Conservation (phyloP, 2,329 filamentous ascomycete species). For the Capronia coronata region DNA sequence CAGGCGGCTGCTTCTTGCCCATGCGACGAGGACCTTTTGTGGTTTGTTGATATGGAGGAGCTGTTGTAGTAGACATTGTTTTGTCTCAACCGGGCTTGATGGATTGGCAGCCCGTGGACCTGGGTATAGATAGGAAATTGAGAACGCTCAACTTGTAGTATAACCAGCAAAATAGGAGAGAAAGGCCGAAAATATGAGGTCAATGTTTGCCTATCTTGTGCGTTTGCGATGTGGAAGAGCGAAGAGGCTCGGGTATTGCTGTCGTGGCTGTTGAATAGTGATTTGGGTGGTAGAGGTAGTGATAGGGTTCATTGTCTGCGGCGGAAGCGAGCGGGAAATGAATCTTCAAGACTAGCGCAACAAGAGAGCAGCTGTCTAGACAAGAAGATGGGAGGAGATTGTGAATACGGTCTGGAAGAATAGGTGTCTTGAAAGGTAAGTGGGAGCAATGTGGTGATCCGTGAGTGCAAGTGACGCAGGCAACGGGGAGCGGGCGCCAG, state of each 20-base stretch:
- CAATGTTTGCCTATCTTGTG: constrained; percentile 23
- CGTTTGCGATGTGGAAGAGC: constrained; percentile 25
- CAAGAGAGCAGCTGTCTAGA: constrained; percentile 10
- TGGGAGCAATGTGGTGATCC: constrained; percentile 20
- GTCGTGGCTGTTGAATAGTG: constrained; percentile 20
- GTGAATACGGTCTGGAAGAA: constrained; percentile 6
- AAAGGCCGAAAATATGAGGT: constrained; percentile 8
- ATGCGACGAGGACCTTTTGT: constrained; percentile 41
- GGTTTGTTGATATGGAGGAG: constrained; percentile 33
- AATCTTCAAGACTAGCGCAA: constrained; percentile 11
- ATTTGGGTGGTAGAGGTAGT: constrained; percentile 12
- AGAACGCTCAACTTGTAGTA: constrained; percentile 26
- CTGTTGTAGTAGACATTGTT: constrained; percentile 39
- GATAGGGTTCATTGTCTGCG: constrained; percentile 26
- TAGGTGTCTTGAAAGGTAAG: constrained; percentile 22
- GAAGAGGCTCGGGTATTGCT: constrained; percentile 19
- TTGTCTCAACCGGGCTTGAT: constrained; percentile 38
- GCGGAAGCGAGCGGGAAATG: constrained; percentile 4
- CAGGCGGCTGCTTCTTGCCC: constrained; percentile 39
- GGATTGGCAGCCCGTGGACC: constrained; percentile 43
- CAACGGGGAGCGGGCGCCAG: neutral
- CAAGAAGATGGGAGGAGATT: constrained; percentile 4
- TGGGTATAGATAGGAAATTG: constrained; percentile 31
- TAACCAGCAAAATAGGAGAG: constrained; percentile 6
- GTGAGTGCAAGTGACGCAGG: constrained; percentile 16